A percentile compares a stretch with the other conserved stretches of the same genome.
These are phyloP conservation scores for Penicillium sp. DNA, from an alignment of 2,329 filamentous ascomycete species.

Conservation along the genomic window DNA sequence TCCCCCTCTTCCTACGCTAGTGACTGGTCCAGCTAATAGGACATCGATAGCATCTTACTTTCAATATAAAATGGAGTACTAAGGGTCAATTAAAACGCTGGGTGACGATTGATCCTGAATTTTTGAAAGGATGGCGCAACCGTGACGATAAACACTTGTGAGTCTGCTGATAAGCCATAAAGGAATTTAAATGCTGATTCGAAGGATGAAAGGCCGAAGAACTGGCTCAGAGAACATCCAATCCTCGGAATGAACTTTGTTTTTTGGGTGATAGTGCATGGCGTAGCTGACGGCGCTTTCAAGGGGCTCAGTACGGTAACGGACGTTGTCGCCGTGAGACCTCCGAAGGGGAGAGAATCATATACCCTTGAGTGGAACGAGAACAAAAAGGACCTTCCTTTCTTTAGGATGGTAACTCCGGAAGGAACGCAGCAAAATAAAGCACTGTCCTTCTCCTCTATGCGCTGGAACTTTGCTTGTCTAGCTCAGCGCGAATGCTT, in stretches of 20 bases:
- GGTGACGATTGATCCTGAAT: not conserved
- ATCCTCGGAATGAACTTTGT: not conserved
- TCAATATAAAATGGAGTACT: not conserved
- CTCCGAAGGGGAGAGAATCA: not conserved
- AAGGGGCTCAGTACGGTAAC: not conserved
- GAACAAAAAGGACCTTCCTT: not conserved
- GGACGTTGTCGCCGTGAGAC: not conserved
- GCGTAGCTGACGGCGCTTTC: not conserved
- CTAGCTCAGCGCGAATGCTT: not conserved
- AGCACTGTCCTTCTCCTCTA: not conserved
- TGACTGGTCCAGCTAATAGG: not conserved
- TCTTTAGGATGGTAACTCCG: not conserved
- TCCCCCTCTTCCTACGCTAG: not conserved
- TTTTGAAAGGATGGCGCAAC: not conserved
- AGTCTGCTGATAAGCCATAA: not conserved
- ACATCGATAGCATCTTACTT: not conserved
- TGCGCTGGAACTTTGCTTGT: not conserved
- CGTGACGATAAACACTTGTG: not conserved
- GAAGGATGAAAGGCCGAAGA: not conserved
- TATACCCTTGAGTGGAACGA: not conserved
- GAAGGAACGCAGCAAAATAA: not conserved
- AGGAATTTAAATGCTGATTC: not conserved
- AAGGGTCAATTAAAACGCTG: not conserved
- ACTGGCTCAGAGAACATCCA: not conserved
- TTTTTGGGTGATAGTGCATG: not conserved